Evolutionary conservation across 495 filamentous ascomycete species (phyloP).

Genomic region (Letharia lupina): DNA sequence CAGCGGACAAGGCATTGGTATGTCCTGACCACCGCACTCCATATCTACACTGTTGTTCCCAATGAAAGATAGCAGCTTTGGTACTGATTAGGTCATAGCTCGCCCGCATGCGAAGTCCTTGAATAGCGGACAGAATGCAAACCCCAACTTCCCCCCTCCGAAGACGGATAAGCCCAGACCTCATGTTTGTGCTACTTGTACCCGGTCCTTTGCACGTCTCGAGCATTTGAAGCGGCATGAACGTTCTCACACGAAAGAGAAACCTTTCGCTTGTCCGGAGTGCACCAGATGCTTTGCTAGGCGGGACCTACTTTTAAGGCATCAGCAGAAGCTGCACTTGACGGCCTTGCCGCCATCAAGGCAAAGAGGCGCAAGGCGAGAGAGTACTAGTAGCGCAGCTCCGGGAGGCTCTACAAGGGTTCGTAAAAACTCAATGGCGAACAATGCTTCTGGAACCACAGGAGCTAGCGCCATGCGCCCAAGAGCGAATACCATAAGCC

Average conservation of each 20-base stretch:
- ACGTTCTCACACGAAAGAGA: slow-evolving; percentile 97
- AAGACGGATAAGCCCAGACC: slow-evolving; percentile 97
- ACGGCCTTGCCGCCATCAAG: slow-evolving; percentile 86
- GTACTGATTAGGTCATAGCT: slow-evolving; percentile 12
- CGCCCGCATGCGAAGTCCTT: slow-evolving; percentile 24
- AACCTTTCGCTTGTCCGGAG: slow-evolving; percentile 96
- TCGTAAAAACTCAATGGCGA: slow-evolving; percentile 86
- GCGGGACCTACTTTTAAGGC: slow-evolving; percentile 81
- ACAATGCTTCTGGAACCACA: slow-evolving; percentile 38
- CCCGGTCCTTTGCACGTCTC: slow-evolving; percentile 85
- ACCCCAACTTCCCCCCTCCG: slow-evolving; percentile 55
- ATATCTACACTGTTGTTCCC: not conserved
- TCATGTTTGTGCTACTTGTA: slow-evolving; percentile 88
- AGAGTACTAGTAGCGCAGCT: slow-evolving; percentile 74
- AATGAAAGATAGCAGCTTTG: not conserved
- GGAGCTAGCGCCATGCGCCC: slow-evolving; percentile 64
- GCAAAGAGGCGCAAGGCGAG: slow-evolving; percentile 68
- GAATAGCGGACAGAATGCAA: slow-evolving; percentile 15
- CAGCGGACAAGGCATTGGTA: slow-evolving; percentile 6
- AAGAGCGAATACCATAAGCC: slow-evolving; percentile 92
- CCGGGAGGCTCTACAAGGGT: slow-evolving; percentile 58
- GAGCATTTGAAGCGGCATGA: slow-evolving; percentile 98
- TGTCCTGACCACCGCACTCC: not conserved
- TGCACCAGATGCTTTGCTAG: slow-evolving; percentile 93
- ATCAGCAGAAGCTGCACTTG: slow-evolving; percentile 98